Base-by-base conservation (phyloP, 331 rosid species). In the Pyrus hybrid region DNA sequence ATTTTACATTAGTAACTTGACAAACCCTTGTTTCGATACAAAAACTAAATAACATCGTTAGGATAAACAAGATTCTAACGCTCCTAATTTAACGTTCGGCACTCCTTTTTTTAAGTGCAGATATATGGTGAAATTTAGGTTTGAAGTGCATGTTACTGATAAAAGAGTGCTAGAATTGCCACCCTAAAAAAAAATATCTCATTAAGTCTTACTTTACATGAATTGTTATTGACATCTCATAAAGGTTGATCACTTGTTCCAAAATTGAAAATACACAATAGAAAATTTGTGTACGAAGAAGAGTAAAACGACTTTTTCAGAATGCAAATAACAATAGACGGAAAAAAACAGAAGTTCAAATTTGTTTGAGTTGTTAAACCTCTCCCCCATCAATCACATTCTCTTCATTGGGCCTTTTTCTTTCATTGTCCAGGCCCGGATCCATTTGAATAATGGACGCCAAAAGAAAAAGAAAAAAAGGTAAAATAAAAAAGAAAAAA, bases 271-370 rank as follows among this genome's bases (percentile, higher is more conserved):
- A 17, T 6, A 1, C n/a, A 41, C 21, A 51, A 3, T 3, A 6
- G 10, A 51, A 51, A 17, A 17, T 17, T 51, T 7, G 4, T 0
- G 7, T 51, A 6, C 0, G 0, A 51, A 6, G 6, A 17, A 6
- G n/a, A 6, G 21, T 0, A 17, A 7, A 51, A 17, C 0, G 0
- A 17, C 4, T 6, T 51, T 51, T 51, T 17, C 0, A 7, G 0
- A 17, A 0, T 51, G 57, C 10, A 6, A 6, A 51, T 1, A 17
- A 17, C 10, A 17, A 49, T 37, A 9, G 45, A 37, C 13, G 13
- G 4, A 9, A 37, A 37, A 3, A 0, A 9, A 8, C 0, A 8
- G 2, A 8, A 37, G 13, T 37, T 37, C 9, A 49, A 49, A 49
- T 5, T 16, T 49, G 9, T 6, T 49, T 49, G 9, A 51, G 21